These are phyloP conservation scores for Ascobolus immersus DNA, from an alignment of 495 filamentous ascomycete genomes.

Conservation along the genomic window DNA sequence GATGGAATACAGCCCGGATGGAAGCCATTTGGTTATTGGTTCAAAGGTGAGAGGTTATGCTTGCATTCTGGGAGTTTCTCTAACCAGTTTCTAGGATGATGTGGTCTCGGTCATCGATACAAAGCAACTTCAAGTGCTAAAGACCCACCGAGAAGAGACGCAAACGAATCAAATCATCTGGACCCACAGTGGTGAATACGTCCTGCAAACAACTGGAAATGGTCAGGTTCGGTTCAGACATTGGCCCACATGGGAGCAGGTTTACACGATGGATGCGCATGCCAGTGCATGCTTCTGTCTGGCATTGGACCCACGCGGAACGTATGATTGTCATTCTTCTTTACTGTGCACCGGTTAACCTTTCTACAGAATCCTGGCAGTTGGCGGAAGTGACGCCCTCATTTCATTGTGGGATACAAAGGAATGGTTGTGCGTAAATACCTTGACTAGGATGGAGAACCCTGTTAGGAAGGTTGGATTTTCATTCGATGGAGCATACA, in stretches of 20 bases:
- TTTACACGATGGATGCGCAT: slow-evolving; percentile 14
- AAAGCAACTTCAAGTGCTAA: slow-evolving; percentile 20
- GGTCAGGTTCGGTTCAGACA: slow-evolving; percentile 58
- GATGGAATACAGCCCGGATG: slow-evolving; percentile 72
- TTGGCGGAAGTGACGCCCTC: slow-evolving; percentile 70
- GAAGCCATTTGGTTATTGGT: slow-evolving; percentile 54
- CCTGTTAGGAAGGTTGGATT: slow-evolving; percentile 52
- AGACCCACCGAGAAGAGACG: slow-evolving; percentile 37
- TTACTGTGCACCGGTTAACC: slow-evolving; percentile 46
- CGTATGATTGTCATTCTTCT: slow-evolving; percentile 41
- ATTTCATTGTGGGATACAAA: slow-evolving; percentile 78
- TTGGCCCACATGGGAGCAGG: slow-evolving; percentile 34
- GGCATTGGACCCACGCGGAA: slow-evolving; percentile 14
- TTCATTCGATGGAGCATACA: slow-evolving; percentile 31
- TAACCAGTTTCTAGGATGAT: slow-evolving; percentile 9
- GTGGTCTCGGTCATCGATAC: slow-evolving; percentile 13
- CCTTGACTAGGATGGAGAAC: slow-evolving; percentile 48
- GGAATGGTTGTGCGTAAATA: slow-evolving; percentile 72
- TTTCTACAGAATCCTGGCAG: slow-evolving; percentile 53
- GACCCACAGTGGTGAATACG: slow-evolving; percentile 41
- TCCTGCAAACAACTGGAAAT: slow-evolving; percentile 64
- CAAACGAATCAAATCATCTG: slow-evolving; percentile 70
- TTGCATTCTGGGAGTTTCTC: slow-evolving; percentile 1
- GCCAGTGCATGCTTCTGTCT: slow-evolving; percentile 14
- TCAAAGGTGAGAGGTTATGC: slow-evolving; percentile 35